Evolutionary conservation across 2,329 filamentous ascomycete species (phyloP), one percentile per base, ranked within the genome.

Genomic region (Colletotrichum liaoningense): DNA sequence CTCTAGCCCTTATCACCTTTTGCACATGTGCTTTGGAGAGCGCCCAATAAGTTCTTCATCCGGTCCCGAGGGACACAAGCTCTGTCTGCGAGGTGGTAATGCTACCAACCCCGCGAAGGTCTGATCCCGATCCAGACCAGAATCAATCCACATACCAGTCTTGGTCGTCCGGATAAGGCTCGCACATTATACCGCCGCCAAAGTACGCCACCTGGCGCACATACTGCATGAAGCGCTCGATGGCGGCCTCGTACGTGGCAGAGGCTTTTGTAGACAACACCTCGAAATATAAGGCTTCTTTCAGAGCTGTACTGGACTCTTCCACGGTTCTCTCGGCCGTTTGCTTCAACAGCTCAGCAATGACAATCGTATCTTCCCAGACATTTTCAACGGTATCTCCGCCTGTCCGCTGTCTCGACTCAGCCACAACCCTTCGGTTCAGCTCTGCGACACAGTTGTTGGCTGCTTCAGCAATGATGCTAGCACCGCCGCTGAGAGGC

Each of bases 111-210:
- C 42, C 42, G 8, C 42, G 42, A 49, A 4, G 42, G 42, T 19
- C 42, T 19, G n/a, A 9, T 4, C 7, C 19, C 8, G 42, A n/a
- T 22, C 42, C 5, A 35, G 28, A 14, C 56, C 28, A n/a, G 19
- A 24, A 24, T 59, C 19, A 73, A n/a, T 71, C 60, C 42, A 60
- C 66, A 24, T 55, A 60, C 60, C 54, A 56, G 30, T 64, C 33
- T 11, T 60, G 24, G 12, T 70, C 42, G 3, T 65, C 55, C 4
- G n/a, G 12, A 46, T 30, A 69, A 6, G 49, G 1, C 22, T 64
- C 58, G 14, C 54, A 38, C 1, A 19, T 28, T 22, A 63, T 49
- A 38, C 58, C 38, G 6, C 56, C 68, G 7, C 69, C 69, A 59
- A 38, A 64, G 2, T 55, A 59, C 22, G 69, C 65, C 49, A 69